Evolutionary conservation across 1,284 basidiomycete genomes (phyloP), one percentile per base, ranked within the genome.

Genomic region (Mycena citricolor): DNA sequence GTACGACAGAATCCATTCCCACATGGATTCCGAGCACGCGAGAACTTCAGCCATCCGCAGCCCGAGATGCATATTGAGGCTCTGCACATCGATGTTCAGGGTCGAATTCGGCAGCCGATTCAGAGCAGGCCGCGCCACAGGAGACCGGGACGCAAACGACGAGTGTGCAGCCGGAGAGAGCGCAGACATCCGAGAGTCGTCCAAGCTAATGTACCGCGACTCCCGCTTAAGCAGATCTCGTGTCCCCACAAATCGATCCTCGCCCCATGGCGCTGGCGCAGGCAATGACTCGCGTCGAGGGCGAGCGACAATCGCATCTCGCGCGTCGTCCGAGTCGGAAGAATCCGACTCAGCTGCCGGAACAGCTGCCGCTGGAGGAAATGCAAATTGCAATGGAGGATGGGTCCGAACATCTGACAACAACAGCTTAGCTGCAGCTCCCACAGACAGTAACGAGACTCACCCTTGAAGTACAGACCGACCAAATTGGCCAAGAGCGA

Each of bases 21-120:
- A 87, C 83, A 86, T 86, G 23, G 78, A 69, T 62, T 86, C 84
- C 0, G 78, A 69, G 54, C 83, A 86, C 11, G 71, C 81, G 7
- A 83, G 52, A 14, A 86, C 70, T 56, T 84, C 83, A 40, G 73
- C 69, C 4, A 74, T 73, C 12, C 79, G 70, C 48, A 77, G 50
- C 14, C 71, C 65, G 19, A 87, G 67, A 59, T 83, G 81, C 45
- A 84, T 60, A 54, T 81, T 80, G 42, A 84, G 60, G 7, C 72
- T 70, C 43, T 71, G 67, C 40, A 78, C 49, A 61, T 86, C 82
- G 22, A 83, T 65, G 33, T 73, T 65, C 49, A 81, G 57, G 8
- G 62, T 70, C 32, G 63, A 57, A 52, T 80, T 79, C 16, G 80
- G 79, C 12, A 82, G 58, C 6, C 67, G 68, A 20, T 57, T 59